Percentiles rank a stretch among this genome's conserved stretches.
phyloP scores from a whole-genome alignment of 2,329 filamentous ascomycete species.

The Alternaria sp. region DNA sequence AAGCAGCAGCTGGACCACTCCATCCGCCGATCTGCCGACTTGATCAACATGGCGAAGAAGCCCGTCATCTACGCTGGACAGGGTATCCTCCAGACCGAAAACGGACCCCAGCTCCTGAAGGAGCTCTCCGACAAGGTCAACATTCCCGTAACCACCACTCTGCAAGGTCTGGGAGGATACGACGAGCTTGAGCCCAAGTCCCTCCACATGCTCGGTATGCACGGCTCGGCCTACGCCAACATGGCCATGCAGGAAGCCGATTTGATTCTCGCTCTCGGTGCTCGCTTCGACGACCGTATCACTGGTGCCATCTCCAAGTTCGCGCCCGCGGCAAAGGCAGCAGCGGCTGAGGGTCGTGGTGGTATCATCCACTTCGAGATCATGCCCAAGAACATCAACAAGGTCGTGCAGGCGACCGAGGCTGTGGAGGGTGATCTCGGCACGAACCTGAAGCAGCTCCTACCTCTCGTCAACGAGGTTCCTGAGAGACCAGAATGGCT shows the following conservation, averaged over 20 bases:
- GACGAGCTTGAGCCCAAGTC: constrained; percentile 94
- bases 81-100: constrained; percentile 79
- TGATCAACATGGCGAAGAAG: constrained; percentile 90
- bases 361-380: constrained; percentile 98
- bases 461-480: constrained; percentile 73
- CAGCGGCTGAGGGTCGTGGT: constrained; percentile 82
- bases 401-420: constrained; percentile 95
- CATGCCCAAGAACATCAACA: constrained; percentile 99
- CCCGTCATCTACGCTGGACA: constrained; percentile 95
- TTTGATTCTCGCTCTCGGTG: constrained; percentile 91
- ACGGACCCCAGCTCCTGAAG: constrained; percentile 80
- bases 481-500: constrained; percentile 85
- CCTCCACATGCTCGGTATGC: constrained; percentile 98
- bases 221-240: constrained; percentile 96
- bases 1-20: constrained; percentile 75
- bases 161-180: constrained; percentile 90
- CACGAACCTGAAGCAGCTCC: constrained; percentile 74
- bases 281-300: constrained; percentile 95
- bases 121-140: constrained; percentile 87
- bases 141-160: constrained; percentile 94
- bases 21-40: constrained; percentile 76
- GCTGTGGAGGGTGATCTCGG: constrained; percentile 93
- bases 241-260: constrained; percentile 98
- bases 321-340: constrained; percentile 83
- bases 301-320: constrained; percentile 84